These are phyloP conservation scores for Domatiomyces globalis DNA, from an alignment of 2,329 filamentous ascomycete species.

Conservation along the genomic window DNA sequence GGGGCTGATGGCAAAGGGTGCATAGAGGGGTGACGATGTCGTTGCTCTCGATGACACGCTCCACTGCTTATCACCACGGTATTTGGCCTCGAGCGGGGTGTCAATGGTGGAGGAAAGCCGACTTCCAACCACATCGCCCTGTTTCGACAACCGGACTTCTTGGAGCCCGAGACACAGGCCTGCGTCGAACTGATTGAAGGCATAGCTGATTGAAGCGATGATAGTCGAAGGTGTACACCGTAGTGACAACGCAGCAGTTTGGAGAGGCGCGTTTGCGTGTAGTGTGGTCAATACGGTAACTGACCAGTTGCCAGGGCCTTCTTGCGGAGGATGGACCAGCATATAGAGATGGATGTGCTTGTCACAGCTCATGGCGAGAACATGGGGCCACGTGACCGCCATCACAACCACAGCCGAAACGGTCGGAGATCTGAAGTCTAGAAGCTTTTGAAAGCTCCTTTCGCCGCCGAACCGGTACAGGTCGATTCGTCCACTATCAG, in stretches of 20 bases:
- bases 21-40: conserved; percentile 18
- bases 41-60: conserved; percentile 16
- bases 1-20: conserved; percentile 24
- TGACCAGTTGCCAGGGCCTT: neutral
- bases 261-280: conserved; percentile 60
- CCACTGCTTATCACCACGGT: conserved; percentile 3
- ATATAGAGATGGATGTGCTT: conserved; percentile 66
- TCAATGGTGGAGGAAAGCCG: conserved; percentile 16
- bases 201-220: conserved; percentile 73
- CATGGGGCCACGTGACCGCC: conserved; percentile 59
- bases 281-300: conserved; percentile 3
- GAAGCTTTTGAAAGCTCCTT: conserved; percentile 1
- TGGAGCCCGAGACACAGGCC: conserved; percentile 91
- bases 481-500: conserved; percentile 55
- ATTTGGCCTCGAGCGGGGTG: conserved; percentile 3
- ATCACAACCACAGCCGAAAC: conserved; percentile 51
- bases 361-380: conserved; percentile 62
- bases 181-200: conserved; percentile 57
- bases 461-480: conserved; percentile 43
- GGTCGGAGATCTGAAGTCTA: conserved; percentile 38
- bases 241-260: conserved; percentile 70
- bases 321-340: conserved; percentile 27
- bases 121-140: conserved; percentile 8
- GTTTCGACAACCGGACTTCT: conserved; percentile 46
- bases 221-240: conserved; percentile 48